phyloP scores from a whole-genome alignment of 805 yeast genomes.

The Kazachstania viticola region DNA sequence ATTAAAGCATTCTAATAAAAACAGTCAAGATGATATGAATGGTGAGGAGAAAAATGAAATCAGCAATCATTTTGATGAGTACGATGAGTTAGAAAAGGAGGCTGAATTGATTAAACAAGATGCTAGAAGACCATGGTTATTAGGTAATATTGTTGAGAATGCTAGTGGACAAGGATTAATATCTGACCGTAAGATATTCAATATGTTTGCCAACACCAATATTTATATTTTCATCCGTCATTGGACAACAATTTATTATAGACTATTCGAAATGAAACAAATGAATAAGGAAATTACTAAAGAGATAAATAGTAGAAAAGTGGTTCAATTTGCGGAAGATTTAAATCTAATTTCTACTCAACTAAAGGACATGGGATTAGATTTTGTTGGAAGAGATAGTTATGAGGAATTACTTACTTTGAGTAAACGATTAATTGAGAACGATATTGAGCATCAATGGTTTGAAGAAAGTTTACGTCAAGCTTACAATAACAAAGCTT shows the following conservation, averaged over 20 bases:
- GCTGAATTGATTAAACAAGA: conserved; percentile 22
- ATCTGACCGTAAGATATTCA: conserved; percentile 43
- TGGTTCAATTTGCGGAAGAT: conserved; percentile 75
- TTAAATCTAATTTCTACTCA: conserved; percentile 72
- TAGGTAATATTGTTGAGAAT: conserved; percentile 24
- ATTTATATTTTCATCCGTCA: conserved; percentile 84
- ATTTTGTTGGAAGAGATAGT: conserved; percentile 55
- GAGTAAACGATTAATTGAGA: conserved; percentile 70
- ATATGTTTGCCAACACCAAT: conserved; percentile 79
- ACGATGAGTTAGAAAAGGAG: conserved; percentile 24
- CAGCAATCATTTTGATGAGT: conserved; percentile 7
- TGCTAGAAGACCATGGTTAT: conserved; percentile 25
- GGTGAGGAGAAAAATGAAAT: conserved; percentile 16
- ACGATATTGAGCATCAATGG: conserved; percentile 86
- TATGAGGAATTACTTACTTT: conserved; percentile 70
- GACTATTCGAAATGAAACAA: conserved; percentile 66
- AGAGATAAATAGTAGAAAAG: conserved; percentile 54
- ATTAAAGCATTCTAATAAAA: conserved; percentile 10
- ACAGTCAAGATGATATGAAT: conserved; percentile 3
- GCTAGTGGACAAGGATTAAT: conserved; percentile 23
- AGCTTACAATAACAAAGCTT: conserved; percentile 88
- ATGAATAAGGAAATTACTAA: conserved; percentile 59
- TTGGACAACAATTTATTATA: conserved; percentile 65
- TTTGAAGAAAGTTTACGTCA: conserved; percentile 93
- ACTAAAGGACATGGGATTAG: conserved; percentile 68